phyloP scores from a whole-genome alignment of 1,284 basidiomycete species.

The Pascua sp. region DNA sequence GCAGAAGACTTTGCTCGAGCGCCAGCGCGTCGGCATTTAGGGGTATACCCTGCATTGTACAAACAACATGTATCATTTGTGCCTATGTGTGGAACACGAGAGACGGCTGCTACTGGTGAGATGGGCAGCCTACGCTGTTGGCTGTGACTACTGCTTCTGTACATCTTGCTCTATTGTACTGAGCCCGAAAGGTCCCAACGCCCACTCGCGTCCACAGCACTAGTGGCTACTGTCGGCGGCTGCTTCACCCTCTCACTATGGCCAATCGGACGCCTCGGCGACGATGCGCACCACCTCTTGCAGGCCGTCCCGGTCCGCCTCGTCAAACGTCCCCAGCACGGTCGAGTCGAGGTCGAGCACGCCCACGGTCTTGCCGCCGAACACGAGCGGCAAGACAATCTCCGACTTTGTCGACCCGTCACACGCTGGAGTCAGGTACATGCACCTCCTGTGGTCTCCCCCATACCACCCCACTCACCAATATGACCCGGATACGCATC shows the following conservation, averaged over 20 bases:
- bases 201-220: too few relatives aligned
- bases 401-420: slow-evolving; percentile 82
- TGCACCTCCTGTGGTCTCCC: too few relatives aligned
- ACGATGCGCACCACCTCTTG: slow-evolving; percentile 65
- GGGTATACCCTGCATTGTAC: slow-evolving; percentile 2
- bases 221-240: too few relatives aligned
- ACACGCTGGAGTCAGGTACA: slow-evolving; percentile 56
- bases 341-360: slow-evolving; percentile 84
- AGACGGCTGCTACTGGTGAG: too few relatives aligned
- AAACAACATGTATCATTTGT: not conserved
- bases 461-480: slow-evolving; percentile 24
- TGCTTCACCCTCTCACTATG: not conserved
- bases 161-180: too few relatives aligned
- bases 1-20: slow-evolving; percentile 50
- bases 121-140: too few relatives aligned
- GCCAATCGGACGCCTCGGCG: slow-evolving; percentile 39
- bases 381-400: slow-evolving; percentile 68
- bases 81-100: too few relatives aligned
- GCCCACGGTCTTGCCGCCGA: slow-evolving; percentile 56
- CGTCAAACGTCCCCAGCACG: slow-evolving; percentile 64
- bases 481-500: slow-evolving; percentile 80
- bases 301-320: slow-evolving; percentile 68
- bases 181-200: too few relatives aligned
- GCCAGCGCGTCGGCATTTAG: slow-evolving; percentile 36
- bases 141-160: too few relatives aligned